Evolutionary conservation across 331 rosid genomes (phyloP), one percentile per base, ranked within the genome.

Genomic region (Malus hybrid): DNA sequence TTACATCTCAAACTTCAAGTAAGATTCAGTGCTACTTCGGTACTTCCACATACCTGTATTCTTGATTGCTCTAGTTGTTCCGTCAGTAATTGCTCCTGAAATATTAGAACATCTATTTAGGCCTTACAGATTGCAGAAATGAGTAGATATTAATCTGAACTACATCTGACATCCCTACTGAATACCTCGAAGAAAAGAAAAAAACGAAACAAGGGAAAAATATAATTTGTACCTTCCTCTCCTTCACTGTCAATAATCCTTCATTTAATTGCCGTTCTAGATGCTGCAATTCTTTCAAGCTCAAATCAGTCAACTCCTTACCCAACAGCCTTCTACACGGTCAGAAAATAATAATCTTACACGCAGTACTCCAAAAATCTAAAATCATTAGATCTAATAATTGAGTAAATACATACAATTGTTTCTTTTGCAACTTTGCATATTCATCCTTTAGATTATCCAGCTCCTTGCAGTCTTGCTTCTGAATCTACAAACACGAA

Each of bases 41-140:
- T 56, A 74, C 36, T 82, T 14, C 79, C n/a, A 71, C 62, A 56
- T 84, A 95, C 99, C 98, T 92, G 88, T 62, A 88, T 61, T 84
- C 93, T 90, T 14, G 99, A 89, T 63, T 89, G 88, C 86, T 90
- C 90, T 77, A 95, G 84, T 82, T 95, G 96, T 73, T 95, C 93
- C 89, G 82, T 81, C 71, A 95, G 88, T 63, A 92, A 33, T 79
- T 90, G 84, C 82, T 95, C 99, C 99, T 95, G 89, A 80, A 90
- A 78, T 62, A 46, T 34, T 28, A 85, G 72, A 75, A 80, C 58
- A 79, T 29, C 71, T 20, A 28, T 68, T 22, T 79, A 75, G 79
- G 82, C 75, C 82, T 58, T 68, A n/a, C 28, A 56, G 50, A 42
- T 42, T 24, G 18, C 8, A 34, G 24, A 74, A 42, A 46, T 58